Base-by-base conservation (phyloP, 495 filamentous ascomycete species). In the Apiosordaria backusii region DNA sequence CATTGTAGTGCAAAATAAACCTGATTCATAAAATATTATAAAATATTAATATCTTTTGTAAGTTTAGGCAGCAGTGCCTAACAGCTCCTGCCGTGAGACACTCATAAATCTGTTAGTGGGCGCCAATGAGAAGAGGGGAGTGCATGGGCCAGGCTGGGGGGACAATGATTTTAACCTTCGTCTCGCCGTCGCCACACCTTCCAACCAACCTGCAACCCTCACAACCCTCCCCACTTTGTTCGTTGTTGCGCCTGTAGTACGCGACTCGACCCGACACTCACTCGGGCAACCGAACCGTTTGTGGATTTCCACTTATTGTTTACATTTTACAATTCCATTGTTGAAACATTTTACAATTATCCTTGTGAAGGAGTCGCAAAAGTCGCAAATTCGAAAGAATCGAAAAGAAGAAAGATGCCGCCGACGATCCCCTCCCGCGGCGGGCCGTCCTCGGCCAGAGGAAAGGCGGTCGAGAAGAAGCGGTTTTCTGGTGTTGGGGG, bases 401-500 rank as follows among this genome's bases (percentile, higher is more conserved):
- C n/a, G n/a, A n/a, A n/a, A n/a, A n/a, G 0, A 45, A 45, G 35
- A 35, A 7, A 45, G 1, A 74, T 74, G 71, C 72, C 70, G 7
- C 67, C 68, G 0, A 74, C 74, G 0, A 58, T 75, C 6, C 64
- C 70, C 0, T 58, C 58, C 6, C 68, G 72, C 13, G 74, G 74
- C 1, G 72, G 74, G 1, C 72, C 74, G 9, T 59, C 57, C 59
- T 23, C 16, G 27, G 23, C 57, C n/a, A n/a, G 24, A 22, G 29
- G 29, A 15, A 18, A 40, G 19, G 18, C 16, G 59, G 59, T 61
- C 0, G 10, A 5, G 59, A 21, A 9, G 55, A 25, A 2, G 2
- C 1, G 3, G 23, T 54, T 67, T 1, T 7, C 54, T 1, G 55
- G 64, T 0, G 13, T 70, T 3, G 63, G 69, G 3, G 71, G 72